Evolutionary conservation across 352 stramenopile species (phyloP).

Genomic region (Phytopythium helicoides): DNA sequence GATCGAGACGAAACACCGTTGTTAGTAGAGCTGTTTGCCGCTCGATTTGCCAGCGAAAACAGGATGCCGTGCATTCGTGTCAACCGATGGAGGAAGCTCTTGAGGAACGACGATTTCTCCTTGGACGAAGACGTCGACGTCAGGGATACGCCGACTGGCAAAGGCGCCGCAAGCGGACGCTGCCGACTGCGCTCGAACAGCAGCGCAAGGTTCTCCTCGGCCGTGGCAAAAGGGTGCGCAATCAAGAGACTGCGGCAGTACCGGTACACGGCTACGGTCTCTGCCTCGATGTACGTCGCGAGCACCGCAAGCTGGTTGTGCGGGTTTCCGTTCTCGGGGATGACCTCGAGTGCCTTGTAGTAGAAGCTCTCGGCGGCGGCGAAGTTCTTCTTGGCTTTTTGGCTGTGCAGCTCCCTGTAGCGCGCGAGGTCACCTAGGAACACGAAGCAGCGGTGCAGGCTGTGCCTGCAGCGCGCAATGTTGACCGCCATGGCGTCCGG

Average conservation of each 20-base stretch:
- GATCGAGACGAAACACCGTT: neutral
- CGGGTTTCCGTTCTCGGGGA: slow-evolving; percentile 80
- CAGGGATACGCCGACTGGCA: slow-evolving; percentile 15
- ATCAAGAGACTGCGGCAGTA: slow-evolving; percentile 89
- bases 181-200: slow-evolving; percentile 89
- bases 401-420: slow-evolving; percentile 81
- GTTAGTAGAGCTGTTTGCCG: slow-evolving; percentile 6
- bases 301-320: slow-evolving; percentile 86
- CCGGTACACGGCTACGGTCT: slow-evolving; percentile 89
- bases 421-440: slow-evolving; percentile 82
- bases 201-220: slow-evolving; percentile 86
- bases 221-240: slow-evolving; percentile 83
- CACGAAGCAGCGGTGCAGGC: slow-evolving; percentile 78
- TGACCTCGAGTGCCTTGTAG: slow-evolving; percentile 58
- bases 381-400: slow-evolving; percentile 87
- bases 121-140: slow-evolving; percentile 45
- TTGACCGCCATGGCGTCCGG: slow-evolving; percentile 15
- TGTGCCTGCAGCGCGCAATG: slow-evolving; percentile 45
- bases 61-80: slow-evolving; percentile 85
- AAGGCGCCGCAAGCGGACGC: slow-evolving; percentile 43
- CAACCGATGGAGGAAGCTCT: slow-evolving; percentile 86
- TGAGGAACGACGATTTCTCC: slow-evolving; percentile 83
- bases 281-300: slow-evolving; percentile 84
- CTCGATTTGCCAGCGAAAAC: slow-evolving; percentile 50
- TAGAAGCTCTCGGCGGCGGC: slow-evolving; percentile 64